Evolutionary conservation across 257 asterid genomes (phyloP).

Genomic region (Gardenia jasminoides): DNA sequence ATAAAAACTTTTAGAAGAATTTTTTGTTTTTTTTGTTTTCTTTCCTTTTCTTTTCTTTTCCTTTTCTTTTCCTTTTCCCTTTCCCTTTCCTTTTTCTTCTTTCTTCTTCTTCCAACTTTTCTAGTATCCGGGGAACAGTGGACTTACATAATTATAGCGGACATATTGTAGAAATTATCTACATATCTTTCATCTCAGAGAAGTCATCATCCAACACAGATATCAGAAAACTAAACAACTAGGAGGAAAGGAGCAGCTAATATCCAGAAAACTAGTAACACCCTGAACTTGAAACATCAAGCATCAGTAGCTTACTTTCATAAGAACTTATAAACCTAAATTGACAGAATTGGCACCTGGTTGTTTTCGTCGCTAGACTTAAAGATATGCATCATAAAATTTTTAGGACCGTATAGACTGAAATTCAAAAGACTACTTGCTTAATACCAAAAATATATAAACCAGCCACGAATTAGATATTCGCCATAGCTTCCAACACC

Average conservation of each 20-base stretch:
- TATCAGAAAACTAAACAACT: not conserved
- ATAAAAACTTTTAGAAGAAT: too few species aligned
- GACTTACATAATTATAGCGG: too few species aligned
- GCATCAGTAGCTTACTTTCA: not conserved
- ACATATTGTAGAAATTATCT: too few species aligned
- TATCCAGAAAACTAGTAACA: not conserved
- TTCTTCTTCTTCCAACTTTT: too few species aligned
- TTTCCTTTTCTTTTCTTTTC: too few species aligned
- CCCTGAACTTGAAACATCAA: not conserved
- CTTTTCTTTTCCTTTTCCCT: too few species aligned
- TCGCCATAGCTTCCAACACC: slow-evolving; percentile 31
- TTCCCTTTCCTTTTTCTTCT: too few species aligned
- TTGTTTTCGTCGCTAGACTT: not conserved
- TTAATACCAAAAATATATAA: not conserved
- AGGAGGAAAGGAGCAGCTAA: not conserved
- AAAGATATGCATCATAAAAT: not conserved
- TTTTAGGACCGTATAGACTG: not conserved
- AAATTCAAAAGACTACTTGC: not conserved
- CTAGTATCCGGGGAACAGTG: too few species aligned
- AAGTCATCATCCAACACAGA: not conserved
- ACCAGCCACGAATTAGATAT: slow-evolving; percentile 13
- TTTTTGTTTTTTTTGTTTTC: too few species aligned
- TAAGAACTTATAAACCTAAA: not conserved
- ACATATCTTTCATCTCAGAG: not conserved
- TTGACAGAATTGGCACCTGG: not conserved